phyloP scores from a whole-genome alignment of 2,329 filamentous ascomycete genomes.

The Cladosporium sp. region DNA sequence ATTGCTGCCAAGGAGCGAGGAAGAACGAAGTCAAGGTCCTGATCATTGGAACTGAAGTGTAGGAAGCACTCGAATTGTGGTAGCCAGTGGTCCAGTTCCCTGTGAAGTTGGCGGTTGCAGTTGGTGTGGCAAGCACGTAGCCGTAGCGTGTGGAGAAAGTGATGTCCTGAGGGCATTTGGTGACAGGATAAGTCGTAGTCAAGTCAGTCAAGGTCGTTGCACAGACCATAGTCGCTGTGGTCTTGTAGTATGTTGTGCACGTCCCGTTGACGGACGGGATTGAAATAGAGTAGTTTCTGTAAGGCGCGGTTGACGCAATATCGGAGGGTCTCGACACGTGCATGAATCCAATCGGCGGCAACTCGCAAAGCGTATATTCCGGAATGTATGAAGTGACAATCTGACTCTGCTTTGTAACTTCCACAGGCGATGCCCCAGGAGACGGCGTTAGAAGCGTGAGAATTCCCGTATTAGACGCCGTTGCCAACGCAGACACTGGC shows the following conservation, averaged over 20 bases:
- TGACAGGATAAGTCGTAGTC: conserved; percentile 35
- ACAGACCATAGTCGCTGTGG: conserved; percentile 38
- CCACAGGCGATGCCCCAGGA: conserved; percentile 35
- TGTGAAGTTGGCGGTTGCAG: conserved; percentile 22
- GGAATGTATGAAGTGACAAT: conserved; percentile 38
- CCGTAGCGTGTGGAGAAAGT: conserved; percentile 42
- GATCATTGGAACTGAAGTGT: conserved; percentile 35
- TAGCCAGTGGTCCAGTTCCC: conserved; percentile 10
- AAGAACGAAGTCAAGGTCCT: conserved; percentile 39
- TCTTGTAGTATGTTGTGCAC: conserved; percentile 37
- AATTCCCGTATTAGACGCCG: conserved; percentile 20
- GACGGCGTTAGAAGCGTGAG: conserved; percentile 37
- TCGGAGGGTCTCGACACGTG: conserved; percentile 27
- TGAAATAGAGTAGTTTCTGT: conserved; percentile 31
- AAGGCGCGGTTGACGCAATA: conserved; percentile 29
- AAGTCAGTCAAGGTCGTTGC: conserved; percentile 39
- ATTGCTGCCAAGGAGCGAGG: conserved; percentile 38
- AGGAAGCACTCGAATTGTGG: conserved; percentile 17
- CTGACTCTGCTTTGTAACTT: conserved; percentile 39
- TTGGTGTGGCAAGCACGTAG: conserved; percentile 35
- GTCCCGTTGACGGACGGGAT: conserved; percentile 28
- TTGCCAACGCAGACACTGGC: conserved; percentile 15
- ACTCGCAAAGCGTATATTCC: conserved; percentile 37
- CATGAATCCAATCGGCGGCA: conserved; percentile 32
- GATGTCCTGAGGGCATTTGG: conserved; percentile 38